Evolutionary conservation across 805 yeast species (phyloP).

Genomic region (Komagataella mondaviorum): DNA sequence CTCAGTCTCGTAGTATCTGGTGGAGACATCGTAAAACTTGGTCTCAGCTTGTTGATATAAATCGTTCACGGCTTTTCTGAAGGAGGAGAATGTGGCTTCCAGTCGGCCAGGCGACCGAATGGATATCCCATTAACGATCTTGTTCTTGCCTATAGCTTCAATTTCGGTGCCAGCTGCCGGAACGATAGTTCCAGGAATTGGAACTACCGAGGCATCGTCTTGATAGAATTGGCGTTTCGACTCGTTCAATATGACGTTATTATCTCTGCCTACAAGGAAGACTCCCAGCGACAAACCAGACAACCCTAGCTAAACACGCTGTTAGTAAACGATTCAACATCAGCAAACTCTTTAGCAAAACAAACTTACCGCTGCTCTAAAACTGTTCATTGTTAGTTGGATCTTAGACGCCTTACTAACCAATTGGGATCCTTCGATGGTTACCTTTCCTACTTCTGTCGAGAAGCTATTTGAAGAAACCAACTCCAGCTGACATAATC

Average conservation of each 20-base stretch:
- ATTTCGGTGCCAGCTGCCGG: conserved; percentile 28
- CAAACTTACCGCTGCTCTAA: not conserved
- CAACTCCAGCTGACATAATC: not conserved
- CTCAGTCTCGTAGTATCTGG: conserved; percentile 44
- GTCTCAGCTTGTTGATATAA: conserved; percentile 18
- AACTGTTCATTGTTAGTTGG: not conserved
- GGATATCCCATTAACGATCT: conserved; percentile 40
- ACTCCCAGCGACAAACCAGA: not conserved
- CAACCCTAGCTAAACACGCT: not conserved
- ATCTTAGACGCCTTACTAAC: not conserved
- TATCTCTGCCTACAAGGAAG: not conserved
- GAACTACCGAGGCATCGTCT: conserved; percentile 29
- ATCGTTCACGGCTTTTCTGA: conserved; percentile 28
- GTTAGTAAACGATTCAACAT: not conserved
- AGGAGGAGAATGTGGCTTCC: conserved; percentile 31
- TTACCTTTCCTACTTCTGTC: not conserved
- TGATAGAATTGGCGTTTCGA: conserved; percentile 31
- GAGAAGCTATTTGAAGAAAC: not conserved
- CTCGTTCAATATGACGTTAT: not conserved
- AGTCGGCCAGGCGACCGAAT: conserved; percentile 37
- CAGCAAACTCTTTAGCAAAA: not conserved
- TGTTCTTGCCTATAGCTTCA: conserved; percentile 30
- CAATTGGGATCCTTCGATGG: not conserved
- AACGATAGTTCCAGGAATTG: conserved; percentile 35
- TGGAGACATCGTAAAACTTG: conserved; percentile 31